Evolutionary conservation across 1,284 basidiomycete species (phyloP), one percentile per base, ranked within the genome.

Genomic region (Polyporus tsugae): DNA sequence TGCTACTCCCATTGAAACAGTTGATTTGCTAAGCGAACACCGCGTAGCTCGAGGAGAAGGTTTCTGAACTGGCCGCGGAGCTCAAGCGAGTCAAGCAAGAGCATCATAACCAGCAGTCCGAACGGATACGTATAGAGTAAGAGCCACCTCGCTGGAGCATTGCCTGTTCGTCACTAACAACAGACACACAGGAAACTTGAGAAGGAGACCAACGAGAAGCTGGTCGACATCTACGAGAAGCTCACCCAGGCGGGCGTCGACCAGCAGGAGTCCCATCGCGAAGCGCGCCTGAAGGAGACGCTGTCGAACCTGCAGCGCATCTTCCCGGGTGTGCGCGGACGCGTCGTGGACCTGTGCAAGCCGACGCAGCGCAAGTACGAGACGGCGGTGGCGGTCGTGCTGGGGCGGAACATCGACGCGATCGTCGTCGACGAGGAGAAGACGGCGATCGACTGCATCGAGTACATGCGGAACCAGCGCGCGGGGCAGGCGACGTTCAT

Each of bases 381-480:
- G 77, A 88, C 89, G 0, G 96, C 98, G 0, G 95, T 99, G n/a
- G 91, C 92, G 11, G 96, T 97, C n/a, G 91, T 98, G 19, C 86
- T 99, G 2, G 98, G 97, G 0, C 88, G 97, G 67, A 97, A 99
- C 79, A 93, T 97, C 63, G 97, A 99, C 75, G 94, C 97, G 1
- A 90, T 99, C 65, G 94, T 99, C 2, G 97, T 99, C 1, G 97
- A 99, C 75, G 91, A 95, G 74, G 96, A 99, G 83, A 95, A 95
- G 81, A 97, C 95, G 0, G 98, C 96, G 1, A 98, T 99, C 71
- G 95, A 97, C 76, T 99, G 98, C 80, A 98, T 99, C 76, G 95
- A 97, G 92, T 99, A 98, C 80, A 90, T 99, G 87, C 93, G 96
- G 70, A 96, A 94, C 75, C 96, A 98, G 80, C 93, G 97, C 41